Base-by-base conservation (phyloP, 1,284 basidiomycete genomes). In the Ustilago xerochloae region DNA sequence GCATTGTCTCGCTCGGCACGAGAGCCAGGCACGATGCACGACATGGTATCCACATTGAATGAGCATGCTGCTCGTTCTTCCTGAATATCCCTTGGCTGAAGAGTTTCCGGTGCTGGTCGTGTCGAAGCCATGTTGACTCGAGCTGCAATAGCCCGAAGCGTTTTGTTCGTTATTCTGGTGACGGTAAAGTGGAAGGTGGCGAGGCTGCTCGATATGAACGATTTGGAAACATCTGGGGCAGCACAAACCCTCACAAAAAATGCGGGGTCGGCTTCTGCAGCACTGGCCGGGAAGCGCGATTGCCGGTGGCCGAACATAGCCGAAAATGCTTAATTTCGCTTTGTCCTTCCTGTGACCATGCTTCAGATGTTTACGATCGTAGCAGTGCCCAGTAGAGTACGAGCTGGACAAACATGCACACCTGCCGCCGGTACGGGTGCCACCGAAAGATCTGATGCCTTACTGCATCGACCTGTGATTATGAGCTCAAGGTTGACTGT, bases 11-110 rank as follows among this genome's bases (percentile, higher is more conserved):
- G 56, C 43, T 70, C 61, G 1, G 47, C 50, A 12, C 59, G 45
- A 5, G 58, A 66, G n/a, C 76, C 76, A 5, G 76, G 74, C 8
- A 78, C 32, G 61, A 78, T 58, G 65, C 76, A 78, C 24, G 76
- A 71, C 73, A 76, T 73, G 63, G 49, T 43, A 41, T 78, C 76
- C 35, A 76, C 63, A 29, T 58, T 36, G 67, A 78, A 76, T 16
- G 76, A 72, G 57, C 73, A 76, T 51, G 60, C 53, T 46, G 46
- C 41, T 2, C 76, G 57, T 59, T 78, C 76, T 22, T 61, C 28
- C 35, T 60, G 54, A 22, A 78, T 67, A 39, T 78, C 74, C 8
- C 48, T 49, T 13, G 76, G 66, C 22, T 78, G 76, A n/a, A 75
- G 47, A 1, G 55, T 48, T 49, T 78, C 76, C n/a, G 76, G 76